Evolutionary conservation across 768 basidiomycete species (phyloP).

Genomic region (Lactifluus piperatus): DNA sequence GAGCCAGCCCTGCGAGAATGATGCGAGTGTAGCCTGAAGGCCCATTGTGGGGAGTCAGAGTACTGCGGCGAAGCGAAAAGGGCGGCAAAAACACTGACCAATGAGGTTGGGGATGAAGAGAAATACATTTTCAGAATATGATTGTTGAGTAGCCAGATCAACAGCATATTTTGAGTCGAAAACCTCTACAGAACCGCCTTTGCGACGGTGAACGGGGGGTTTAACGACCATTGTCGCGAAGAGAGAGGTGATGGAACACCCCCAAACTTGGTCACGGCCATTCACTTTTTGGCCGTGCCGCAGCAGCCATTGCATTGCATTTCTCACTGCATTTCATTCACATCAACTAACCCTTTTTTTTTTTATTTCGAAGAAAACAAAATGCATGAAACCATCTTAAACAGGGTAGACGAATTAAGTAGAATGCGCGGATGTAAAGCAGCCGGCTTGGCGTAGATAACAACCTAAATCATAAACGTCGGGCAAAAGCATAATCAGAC

Average conservation of each 20-base stretch:
- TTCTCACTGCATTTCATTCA: background rate
- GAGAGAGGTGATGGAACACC: background rate
- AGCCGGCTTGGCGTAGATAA: background rate
- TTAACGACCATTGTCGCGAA: constrained; percentile 14
- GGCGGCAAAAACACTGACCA: constrained; percentile 50
- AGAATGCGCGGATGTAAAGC: background rate
- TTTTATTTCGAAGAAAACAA: background rate
- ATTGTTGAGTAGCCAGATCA: constrained; percentile 78
- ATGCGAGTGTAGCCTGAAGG: constrained; percentile 79
- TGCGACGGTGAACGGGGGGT: constrained; percentile 27
- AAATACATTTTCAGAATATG: constrained; percentile 92
- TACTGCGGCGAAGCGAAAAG: background rate
- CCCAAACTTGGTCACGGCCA: no score
- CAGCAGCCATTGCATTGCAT: background rate
- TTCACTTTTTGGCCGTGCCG: background rate
- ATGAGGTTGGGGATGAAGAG: constrained; percentile 96
- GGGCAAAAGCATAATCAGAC: constrained; percentile 2
- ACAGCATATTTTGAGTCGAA: constrained; percentile 82
- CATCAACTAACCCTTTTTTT: background rate
- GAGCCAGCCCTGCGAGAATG: constrained; percentile 78
- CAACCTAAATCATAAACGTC: constrained; percentile 10
- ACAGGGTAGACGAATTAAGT: constrained; percentile 5
- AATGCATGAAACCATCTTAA: background rate
- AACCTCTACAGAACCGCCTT: constrained; percentile 52
- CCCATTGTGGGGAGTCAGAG: background rate